Evolutionary conservation across 2,329 filamentous ascomycete species (phyloP).

Genomic region (Ophiosphaerella herpotricha): DNA sequence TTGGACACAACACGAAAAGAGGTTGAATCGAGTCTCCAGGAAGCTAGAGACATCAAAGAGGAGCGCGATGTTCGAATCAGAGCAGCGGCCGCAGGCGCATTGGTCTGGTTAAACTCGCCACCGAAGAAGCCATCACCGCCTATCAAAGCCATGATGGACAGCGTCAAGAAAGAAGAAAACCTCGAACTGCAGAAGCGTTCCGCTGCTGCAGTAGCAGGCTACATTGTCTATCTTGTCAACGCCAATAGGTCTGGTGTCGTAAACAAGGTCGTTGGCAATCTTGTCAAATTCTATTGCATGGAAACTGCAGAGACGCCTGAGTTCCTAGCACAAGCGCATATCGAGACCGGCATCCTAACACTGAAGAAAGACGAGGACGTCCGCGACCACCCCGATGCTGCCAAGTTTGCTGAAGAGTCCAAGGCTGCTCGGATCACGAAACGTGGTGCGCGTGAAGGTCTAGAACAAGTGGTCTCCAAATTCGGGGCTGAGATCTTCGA

Average conservation of each 20-base stretch:
- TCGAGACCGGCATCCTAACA: constrained; percentile 83
- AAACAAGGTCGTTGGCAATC: constrained; percentile 92
- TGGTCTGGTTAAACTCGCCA: constrained; percentile 83
- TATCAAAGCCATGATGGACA: constrained; percentile 98
- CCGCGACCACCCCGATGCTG: constrained; percentile 87
- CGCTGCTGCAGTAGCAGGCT: constrained; percentile 77
- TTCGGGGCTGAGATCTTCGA: constrained; percentile 79
- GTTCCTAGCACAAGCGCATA: constrained; percentile 79
- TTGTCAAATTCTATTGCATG: constrained; percentile 97
- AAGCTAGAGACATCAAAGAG: constrained; percentile 78
- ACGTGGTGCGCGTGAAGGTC: constrained; percentile 88
- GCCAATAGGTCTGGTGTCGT: constrained; percentile 81
- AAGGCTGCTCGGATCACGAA: constrained; percentile 88
- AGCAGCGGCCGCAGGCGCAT: constrained; percentile 81
- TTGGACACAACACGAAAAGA: constrained; percentile 76
- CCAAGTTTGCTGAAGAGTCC: constrained; percentile 85
- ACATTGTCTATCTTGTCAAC: constrained; percentile 85
- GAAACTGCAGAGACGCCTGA: constrained; percentile 98
- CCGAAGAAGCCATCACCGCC: constrained; percentile 92
- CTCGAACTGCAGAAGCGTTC: constrained; percentile 84
- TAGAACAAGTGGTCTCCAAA: constrained; percentile 81
- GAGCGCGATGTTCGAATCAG: constrained; percentile 83
- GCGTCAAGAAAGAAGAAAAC: constrained; percentile 93
- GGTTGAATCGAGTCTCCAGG: constrained; percentile 73
- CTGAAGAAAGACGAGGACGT: constrained; percentile 97